Evolutionary conservation across 2,329 filamentous ascomycete genomes (phyloP).

Genomic region (Ascomycota sp.): DNA sequence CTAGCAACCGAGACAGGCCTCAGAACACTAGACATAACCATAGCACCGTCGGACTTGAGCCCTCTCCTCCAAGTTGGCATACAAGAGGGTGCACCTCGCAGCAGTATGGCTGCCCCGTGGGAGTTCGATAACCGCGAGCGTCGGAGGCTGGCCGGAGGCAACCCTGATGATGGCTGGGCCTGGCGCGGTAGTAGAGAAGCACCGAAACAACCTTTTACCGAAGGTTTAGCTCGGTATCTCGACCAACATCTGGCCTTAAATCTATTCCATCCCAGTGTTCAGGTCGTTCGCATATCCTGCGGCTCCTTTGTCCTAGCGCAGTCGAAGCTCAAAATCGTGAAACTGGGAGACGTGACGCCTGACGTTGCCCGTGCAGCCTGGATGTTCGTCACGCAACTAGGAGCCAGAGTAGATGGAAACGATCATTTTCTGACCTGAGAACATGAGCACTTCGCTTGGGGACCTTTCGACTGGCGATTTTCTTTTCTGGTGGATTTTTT

Average conservation of each 20-base stretch:
- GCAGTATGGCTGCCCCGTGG: slow-evolving; percentile 6
- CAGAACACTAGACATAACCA: slow-evolving; percentile 28
- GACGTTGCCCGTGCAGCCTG: slow-evolving; percentile 14
- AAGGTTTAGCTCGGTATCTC: slow-evolving; percentile 28
- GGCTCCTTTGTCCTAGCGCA: slow-evolving; percentile 34
- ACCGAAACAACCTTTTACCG: slow-evolving; percentile 20
- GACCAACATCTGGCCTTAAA: slow-evolving; percentile 32
- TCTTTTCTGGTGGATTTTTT: background rate
- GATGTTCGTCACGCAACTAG: slow-evolving; percentile 16
- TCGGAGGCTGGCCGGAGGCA: slow-evolving; percentile 23
- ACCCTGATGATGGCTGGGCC: slow-evolving; percentile 30
- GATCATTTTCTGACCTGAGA: background rate
- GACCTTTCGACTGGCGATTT: background rate
- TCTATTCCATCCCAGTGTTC: slow-evolving; percentile 33
- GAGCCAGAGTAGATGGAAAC: slow-evolving; percentile 12
- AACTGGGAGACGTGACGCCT: slow-evolving; percentile 10
- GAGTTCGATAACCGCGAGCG: slow-evolving; percentile 16
- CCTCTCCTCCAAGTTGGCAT: slow-evolving; percentile 24
- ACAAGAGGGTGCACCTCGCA: slow-evolving; percentile 1
- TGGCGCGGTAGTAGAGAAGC: slow-evolving; percentile 17
- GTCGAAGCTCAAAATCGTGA: slow-evolving; percentile 26
- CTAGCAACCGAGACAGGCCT: slow-evolving; percentile 9
- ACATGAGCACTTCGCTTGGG: background rate
- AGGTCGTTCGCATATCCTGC: slow-evolving; percentile 31
- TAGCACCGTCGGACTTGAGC: slow-evolving; percentile 25